Evolutionary conservation across 768 basidiomycete species (phyloP), one percentile per base, ranked within the genome.

Genomic region (Serendipita sp.): DNA sequence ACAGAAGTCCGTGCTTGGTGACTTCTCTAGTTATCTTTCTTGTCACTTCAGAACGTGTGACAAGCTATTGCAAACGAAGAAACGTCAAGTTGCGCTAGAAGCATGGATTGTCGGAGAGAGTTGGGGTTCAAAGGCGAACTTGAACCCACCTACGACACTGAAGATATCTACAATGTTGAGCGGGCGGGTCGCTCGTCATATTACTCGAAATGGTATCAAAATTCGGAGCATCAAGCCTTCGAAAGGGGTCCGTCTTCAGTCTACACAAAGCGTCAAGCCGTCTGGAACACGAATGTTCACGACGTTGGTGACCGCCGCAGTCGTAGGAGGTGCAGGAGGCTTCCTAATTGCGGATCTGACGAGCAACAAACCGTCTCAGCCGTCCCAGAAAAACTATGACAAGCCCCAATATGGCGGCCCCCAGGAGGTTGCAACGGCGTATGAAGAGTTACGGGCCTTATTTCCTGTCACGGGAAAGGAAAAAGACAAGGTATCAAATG

Each of bases 391-490:
- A 28, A 36, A 60, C 28, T 60, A 60, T n/a, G 56, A 30, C 18
- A 60, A 60, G 56, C 56, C 56, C 23, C 23, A 60, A 35, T 60
- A 60, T n/a, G 56, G 56, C 35, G 56, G 56, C 4, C 56, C 56
- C 23, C 8, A 30, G 8, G 28, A 60, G 56, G 56, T 60, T 8
- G 56, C 11, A 28, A 28, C 56, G 16, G 56, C 56, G 10, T 28
- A 60, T 16, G 16, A 60, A 35, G 56, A 60, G 34, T 35, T 60
- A 8, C 16, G 16, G 35, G 23, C 23, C 8, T n/a, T 60, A n/a
- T 60, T 60, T 10, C 56, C 56, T 36, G 48, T 52, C 10, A 28
- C 28, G 4, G 34, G 35, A 35, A 10, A 60, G 10, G 35, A 35
- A n/a, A 60, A 36, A n/a, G 28, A 30, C 10, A 23, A 28, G 8